Conservation (phyloP, 345 rosid species). For the Lepidium aucheri region DNA sequence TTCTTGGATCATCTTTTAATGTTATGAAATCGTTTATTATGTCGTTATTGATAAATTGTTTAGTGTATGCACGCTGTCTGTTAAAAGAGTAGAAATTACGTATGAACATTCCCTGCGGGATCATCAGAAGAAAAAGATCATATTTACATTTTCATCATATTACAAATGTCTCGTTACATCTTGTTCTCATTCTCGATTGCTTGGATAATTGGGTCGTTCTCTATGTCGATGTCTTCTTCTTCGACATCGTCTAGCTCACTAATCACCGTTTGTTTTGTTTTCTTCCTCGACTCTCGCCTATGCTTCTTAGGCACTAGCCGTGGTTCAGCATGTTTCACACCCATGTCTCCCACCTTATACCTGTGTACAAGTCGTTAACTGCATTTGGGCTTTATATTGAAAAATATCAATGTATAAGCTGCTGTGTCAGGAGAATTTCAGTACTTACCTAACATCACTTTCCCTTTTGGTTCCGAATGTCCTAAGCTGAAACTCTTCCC, state of each 20-base stretch:
- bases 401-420: neutral
- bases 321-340: conserved; percentile 78
- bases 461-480: conserved; percentile 90
- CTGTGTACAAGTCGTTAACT: conserved; percentile 25
- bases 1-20: neutral
- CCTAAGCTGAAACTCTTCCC: conserved; percentile 81
- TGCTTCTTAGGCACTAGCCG: conserved; percentile 74
- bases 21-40: neutral
- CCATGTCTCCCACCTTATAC: conserved; percentile 73
- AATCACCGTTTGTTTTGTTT: conserved; percentile 56
- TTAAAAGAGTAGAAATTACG: too few species aligned
- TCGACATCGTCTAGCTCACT: conserved; percentile 52
- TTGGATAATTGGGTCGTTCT: conserved; percentile 47
- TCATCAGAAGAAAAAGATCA: too few species aligned
- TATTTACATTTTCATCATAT: too few species aligned
- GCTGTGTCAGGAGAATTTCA: neutral
- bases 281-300: conserved; percentile 72
- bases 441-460: conserved; percentile 61
- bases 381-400: neutral
- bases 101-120: too few species aligned
- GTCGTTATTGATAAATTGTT: too few species aligned
- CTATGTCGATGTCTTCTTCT: conserved; percentile 50
- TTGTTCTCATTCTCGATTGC: conserved; percentile 47
- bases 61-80: too few species aligned
- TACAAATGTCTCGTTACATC: neutral